These are phyloP conservation scores for Sporobolomyces roseus DNA, from an alignment of 768 basidiomycete genomes.

Conservation along the genomic window DNA sequence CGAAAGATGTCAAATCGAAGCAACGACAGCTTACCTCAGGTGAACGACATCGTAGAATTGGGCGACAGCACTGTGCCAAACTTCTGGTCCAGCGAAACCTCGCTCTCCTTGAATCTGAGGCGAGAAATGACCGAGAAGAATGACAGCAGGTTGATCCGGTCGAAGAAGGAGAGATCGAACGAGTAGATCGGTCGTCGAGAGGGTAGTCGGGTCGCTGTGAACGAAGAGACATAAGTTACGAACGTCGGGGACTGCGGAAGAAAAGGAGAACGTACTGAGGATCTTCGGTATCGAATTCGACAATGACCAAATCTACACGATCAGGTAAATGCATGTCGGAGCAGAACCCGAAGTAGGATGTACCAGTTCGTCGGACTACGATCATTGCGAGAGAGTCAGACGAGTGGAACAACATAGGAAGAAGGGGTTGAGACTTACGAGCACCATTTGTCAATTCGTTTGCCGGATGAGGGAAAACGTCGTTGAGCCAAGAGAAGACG, in stretches of 20 bases:
- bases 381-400: neutral
- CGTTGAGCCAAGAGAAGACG: constrained; percentile 97
- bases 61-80: constrained; percentile 81
- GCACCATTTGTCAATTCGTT: constrained; percentile 98
- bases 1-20: neutral
- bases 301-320: constrained; percentile 83
- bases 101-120: constrained; percentile 73
- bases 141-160: constrained; percentile 82
- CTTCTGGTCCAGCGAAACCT: constrained; percentile 85
- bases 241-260: neutral
- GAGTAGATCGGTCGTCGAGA: constrained; percentile 82
- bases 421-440: constrained; percentile 25
- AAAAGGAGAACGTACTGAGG: constrained; percentile 60
- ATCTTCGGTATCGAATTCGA: constrained; percentile 92
- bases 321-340: constrained; percentile 90
- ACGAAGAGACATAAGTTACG: neutral
- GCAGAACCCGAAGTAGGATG: constrained; percentile 93
- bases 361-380: constrained; percentile 75
- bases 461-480: constrained; percentile 94
- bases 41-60: constrained; percentile 98
- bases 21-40: constrained; percentile 56
- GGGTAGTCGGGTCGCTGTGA: constrained; percentile 64
- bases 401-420: neutral
- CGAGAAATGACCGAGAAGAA: constrained; percentile 92
- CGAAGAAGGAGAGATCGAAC: constrained; percentile 85